phyloP scores from a whole-genome alignment of 2,329 filamentous ascomycete genomes.

The Stachybotrys chartarum region DNA sequence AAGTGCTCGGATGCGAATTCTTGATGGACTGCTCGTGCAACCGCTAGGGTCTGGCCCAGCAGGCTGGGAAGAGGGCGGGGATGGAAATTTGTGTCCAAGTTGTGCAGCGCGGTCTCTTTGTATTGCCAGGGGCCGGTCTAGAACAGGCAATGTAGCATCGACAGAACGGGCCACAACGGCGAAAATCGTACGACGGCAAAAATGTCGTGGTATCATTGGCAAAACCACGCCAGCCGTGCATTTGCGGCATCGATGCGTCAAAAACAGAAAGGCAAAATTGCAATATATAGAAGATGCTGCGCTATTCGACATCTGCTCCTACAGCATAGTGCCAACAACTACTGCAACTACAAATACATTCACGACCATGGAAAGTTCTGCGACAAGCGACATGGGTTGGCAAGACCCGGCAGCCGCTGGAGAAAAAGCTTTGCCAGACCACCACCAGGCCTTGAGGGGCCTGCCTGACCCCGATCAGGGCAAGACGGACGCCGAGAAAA shows the following conservation, averaged over 20 bases:
- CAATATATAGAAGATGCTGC: neutral
- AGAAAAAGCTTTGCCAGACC: neutral
- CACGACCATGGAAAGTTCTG: neutral
- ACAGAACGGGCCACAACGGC: neutral
- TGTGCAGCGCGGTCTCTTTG: neutral
- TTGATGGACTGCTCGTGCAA: no score
- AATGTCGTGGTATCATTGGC: neutral
- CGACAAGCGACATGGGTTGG: neutral
- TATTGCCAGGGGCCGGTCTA: neutral
- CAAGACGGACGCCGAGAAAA: neutral
- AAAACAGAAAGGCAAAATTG: neutral
- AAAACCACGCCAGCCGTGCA: neutral
- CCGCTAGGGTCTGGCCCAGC: no score
- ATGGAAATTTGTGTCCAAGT: neutral
- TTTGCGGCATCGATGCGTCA: neutral
- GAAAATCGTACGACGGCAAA: neutral
- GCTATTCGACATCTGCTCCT: neutral
- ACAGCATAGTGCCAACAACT: neutral
- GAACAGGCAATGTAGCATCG: neutral
- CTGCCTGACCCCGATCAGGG: neutral
- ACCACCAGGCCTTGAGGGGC: neutral
- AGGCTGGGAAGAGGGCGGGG: no score
- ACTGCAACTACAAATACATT: neutral
- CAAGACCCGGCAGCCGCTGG: neutral
- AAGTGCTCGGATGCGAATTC: no score